Conservation (phyloP, 2,329 filamentous ascomycete species). For the Exophiala sp. region DNA sequence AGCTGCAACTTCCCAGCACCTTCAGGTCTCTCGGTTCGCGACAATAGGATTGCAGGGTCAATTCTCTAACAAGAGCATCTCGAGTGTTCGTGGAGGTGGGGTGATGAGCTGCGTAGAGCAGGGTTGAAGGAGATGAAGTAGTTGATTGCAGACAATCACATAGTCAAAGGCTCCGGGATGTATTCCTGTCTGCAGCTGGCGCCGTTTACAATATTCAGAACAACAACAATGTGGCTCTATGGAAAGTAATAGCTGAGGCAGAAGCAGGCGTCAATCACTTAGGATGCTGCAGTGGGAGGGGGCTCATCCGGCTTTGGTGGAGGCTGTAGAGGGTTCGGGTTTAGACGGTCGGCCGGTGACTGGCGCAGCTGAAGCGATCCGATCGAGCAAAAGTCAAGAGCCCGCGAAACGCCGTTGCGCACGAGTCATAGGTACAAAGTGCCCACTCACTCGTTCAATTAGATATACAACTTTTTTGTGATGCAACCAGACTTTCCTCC, state of each 20-base stretch:
- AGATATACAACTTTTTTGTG: background rate
- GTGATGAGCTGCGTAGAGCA: background rate
- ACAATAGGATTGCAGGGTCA: background rate
- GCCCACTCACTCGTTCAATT: background rate
- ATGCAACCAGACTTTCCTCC: background rate
- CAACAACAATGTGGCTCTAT: background rate
- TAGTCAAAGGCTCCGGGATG: constrained; percentile 2
- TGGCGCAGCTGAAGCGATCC: background rate
- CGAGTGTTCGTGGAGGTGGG: constrained; percentile 7
- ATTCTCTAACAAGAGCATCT: constrained; percentile 13
- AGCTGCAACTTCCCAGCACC: background rate
- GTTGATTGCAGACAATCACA: constrained; percentile 12
- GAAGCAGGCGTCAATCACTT: too few species aligned
- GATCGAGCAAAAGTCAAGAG: background rate
- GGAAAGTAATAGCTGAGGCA: background rate
- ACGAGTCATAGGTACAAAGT: background rate
- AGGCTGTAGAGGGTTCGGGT: background rate
- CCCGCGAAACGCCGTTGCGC: background rate
- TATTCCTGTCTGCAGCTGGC: background rate
- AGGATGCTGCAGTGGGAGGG: background rate
- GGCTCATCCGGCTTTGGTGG: background rate
- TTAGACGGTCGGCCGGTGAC: background rate
- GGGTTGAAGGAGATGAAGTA: constrained; percentile 4
- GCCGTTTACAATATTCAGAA: background rate
- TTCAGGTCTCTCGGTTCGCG: background rate